phyloP scores from a whole-genome alignment of 495 filamentous ascomycete species.

The Aspergillus indologenus region DNA sequence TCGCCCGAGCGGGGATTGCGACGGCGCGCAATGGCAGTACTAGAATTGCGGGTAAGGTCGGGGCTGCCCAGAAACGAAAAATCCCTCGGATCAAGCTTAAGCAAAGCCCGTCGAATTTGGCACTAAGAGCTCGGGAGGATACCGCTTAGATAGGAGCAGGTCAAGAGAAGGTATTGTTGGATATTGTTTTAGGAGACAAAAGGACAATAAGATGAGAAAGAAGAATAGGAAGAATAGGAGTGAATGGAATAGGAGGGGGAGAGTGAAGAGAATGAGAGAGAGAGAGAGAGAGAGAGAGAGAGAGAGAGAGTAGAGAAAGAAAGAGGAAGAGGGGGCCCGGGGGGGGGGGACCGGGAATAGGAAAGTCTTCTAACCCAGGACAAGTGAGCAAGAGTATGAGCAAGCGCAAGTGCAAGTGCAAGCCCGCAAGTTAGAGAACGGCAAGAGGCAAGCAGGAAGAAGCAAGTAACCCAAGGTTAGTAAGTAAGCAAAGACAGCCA shows the following conservation, averaged over 20 bases:
- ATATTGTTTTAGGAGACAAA: not conserved
- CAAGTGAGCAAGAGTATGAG: not conserved
- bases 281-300: slow-evolving; percentile 1
- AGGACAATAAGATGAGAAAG: not conserved
- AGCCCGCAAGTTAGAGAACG: too few relatives aligned
- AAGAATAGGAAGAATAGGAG: not conserved
- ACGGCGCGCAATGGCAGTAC: not conserved
- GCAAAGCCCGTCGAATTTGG: slow-evolving; percentile 12
- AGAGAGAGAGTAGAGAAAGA: not conserved
- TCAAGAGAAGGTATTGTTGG: not conserved
- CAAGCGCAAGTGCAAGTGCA: too few relatives aligned
- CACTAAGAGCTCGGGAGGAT: slow-evolving; percentile 7
- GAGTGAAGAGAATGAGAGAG: slow-evolving; percentile 2
- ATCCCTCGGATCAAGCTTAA: slow-evolving; percentile 17
- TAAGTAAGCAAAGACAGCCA: too few relatives aligned
- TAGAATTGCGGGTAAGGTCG: slow-evolving; percentile 19
- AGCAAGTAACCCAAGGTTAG: not conserved
- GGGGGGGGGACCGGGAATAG: not conserved
- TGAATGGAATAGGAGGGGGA: not conserved
- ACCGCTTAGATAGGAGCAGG: not conserved
- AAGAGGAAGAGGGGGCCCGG: not conserved
- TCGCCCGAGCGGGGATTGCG: not conserved
- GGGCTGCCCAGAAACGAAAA: slow-evolving; percentile 8
- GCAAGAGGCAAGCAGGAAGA: not conserved
- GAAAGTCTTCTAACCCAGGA: too few relatives aligned